Evolutionary conservation across 768 basidiomycete species (phyloP), one percentile per base, ranked within the genome.

Genomic region (Ephemerocybe angulata): DNA sequence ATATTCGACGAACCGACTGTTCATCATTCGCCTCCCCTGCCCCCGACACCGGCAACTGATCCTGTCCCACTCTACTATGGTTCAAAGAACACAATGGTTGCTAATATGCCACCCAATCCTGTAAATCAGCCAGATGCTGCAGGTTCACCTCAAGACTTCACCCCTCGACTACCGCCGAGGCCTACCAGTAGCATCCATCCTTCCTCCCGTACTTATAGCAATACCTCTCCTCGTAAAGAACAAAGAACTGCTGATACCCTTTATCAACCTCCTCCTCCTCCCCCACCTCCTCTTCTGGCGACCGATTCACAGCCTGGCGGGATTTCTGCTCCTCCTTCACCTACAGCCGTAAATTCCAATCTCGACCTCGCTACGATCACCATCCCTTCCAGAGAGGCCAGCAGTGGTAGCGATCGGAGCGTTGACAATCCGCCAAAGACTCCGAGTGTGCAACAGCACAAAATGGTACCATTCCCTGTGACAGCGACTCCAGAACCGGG

Each of bases 101-200:
- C 79, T 7, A 86, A 65, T 47, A 74, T 88, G 37, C 78, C 69
- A 42, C 71, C 41, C 55, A 66, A 25, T 12, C 54, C 35, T 27
- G 50, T 25, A 22, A 53, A 41, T 43, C 57, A 11, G 31, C 19
- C 24, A 10, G 17, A 48, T 21, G 24, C 5, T 1, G 57, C 66
- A 17, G 60, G 69, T 28, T 65, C 73, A 11, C 73, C 76, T 29
- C 83, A 85, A 60, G 90, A 92, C 67, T 92, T 91, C 59, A 79
- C 84, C 0, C 90, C 90, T 0, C 78, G 78, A 33, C 74, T 90
- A 21, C 89, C 90, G 6, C 63, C 78, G 4, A 81, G 86, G 25
- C 90, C 90, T 3, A 72, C 80, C 13, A 80, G 76, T 43, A 91
- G 89, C 63, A 91, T 92, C 51, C 90, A 92, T 59, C 90, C 89